A percentile compares a stretch with the other conserved stretches of the same genome.
Evolutionary conservation across 2,329 filamentous ascomycete species (phyloP).

Genomic region (Ophiostoma ulmi): DNA sequence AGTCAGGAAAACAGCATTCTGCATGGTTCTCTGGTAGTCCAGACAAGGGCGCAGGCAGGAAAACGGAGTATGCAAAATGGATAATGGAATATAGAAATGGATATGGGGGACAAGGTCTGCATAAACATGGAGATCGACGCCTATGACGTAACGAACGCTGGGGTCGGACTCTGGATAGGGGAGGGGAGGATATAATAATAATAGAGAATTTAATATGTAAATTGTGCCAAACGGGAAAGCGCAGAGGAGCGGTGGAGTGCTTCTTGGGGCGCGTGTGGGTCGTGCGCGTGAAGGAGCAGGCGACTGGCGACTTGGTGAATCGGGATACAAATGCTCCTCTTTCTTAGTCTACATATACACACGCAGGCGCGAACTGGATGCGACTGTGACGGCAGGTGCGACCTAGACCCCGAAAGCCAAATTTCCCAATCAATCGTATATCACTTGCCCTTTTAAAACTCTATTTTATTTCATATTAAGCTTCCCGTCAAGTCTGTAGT

Average conservation of each 20-base stretch:
- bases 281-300: background rate
- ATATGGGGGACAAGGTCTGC: slow-evolving; percentile 4
- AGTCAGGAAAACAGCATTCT: background rate
- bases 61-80: background rate
- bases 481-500: background rate
- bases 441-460: background rate
- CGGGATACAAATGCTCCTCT: no score
- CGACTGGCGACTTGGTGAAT: background rate
- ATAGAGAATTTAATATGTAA: background rate
- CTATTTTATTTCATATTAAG: background rate
- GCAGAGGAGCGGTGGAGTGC: slow-evolving; percentile 5
- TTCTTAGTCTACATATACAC: background rate
- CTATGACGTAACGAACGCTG: slow-evolving; percentile 26
- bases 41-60: slow-evolving; percentile 1
- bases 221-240: slow-evolving; percentile 8
- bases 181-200: background rate
- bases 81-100: background rate
- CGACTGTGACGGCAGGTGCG: background rate
- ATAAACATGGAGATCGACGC: slow-evolving; percentile 22
- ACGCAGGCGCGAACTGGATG: background rate
- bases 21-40: slow-evolving; percentile 3
- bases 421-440: background rate
- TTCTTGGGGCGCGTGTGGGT: slow-evolving; percentile 9
- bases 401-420: background rate
- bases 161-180: slow-evolving; percentile 12